phyloP scores from a whole-genome alignment of 306 rosid genomes.

The Medicago truncatula region DNA sequence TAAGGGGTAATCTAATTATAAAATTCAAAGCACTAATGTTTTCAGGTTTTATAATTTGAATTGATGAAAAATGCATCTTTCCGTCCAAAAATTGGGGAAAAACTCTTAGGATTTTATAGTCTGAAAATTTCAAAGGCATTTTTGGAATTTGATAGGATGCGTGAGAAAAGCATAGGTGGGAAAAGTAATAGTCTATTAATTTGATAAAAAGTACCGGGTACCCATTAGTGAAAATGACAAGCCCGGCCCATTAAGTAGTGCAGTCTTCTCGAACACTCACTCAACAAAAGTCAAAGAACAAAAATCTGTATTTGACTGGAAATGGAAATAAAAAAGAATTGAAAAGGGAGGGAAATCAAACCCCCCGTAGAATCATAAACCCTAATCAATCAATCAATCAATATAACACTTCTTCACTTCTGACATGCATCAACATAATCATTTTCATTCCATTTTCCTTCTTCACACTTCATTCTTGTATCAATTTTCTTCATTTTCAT shows the following conservation, averaged over 20 bases:
- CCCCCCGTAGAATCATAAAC: conserved; percentile 35
- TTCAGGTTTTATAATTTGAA: too few species aligned
- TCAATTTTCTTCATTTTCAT: conserved; percentile 29
- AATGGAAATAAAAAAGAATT: neutral
- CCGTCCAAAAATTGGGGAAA: too few species aligned
- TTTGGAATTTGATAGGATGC: too few species aligned
- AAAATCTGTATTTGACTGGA: neutral
- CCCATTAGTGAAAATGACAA: neutral
- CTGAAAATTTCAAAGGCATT: too few species aligned
- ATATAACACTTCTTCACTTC: too few species aligned
- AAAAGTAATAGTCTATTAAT: too few species aligned
- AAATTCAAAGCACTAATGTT: too few species aligned
- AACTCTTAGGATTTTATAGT: too few species aligned
- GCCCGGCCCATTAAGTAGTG: neutral
- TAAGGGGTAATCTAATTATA: too few species aligned
- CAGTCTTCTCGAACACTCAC: neutral
- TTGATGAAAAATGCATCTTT: too few species aligned
- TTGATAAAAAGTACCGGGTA: too few species aligned
- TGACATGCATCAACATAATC: conserved; percentile 1
- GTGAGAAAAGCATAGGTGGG: too few species aligned
- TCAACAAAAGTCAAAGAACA: neutral
- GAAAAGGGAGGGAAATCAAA: conserved; percentile 67
- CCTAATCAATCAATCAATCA: conserved; percentile 53
- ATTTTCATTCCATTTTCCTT: neutral
- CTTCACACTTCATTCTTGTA: neutral